Percentiles rank a stretch among this genome's conserved stretches.
phyloP scores from a whole-genome alignment of 805 yeast genomes.

The Suhomyces faveliae region DNA sequence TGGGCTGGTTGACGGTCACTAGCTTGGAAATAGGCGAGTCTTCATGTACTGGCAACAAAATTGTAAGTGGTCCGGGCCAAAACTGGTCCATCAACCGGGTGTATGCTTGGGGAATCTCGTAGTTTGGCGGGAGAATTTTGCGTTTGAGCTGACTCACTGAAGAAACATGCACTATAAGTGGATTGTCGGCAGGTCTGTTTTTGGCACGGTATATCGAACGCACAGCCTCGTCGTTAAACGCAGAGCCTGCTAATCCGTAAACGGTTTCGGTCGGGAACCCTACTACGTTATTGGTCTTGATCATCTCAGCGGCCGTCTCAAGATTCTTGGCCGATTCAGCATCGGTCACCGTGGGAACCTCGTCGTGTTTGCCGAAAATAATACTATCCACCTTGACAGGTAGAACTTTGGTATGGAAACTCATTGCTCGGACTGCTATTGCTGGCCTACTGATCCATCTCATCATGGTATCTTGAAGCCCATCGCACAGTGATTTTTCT shows the following conservation, averaged over 20 bases:
- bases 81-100: slow-evolving; percentile 59
- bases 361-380: slow-evolving; percentile 43
- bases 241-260: slow-evolving; percentile 91
- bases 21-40: slow-evolving; percentile 57
- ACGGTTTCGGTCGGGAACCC: slow-evolving; percentile 98
- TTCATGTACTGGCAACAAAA: slow-evolving; percentile 62
- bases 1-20: slow-evolving; percentile 84
- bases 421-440: slow-evolving; percentile 1
- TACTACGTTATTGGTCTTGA: slow-evolving; percentile 56
- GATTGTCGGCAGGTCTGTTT: slow-evolving; percentile 93
- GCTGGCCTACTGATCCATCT: slow-evolving; percentile 1
- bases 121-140: slow-evolving; percentile 48
- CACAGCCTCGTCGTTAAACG: slow-evolving; percentile 71
- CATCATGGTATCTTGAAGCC: neutral
- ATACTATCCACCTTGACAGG: slow-evolving; percentile 56
- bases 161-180: slow-evolving; percentile 86
- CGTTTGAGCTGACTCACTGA: slow-evolving; percentile 69
- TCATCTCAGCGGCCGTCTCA: slow-evolving; percentile 58
- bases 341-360: slow-evolving; percentile 49
- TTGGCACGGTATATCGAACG: slow-evolving; percentile 79
- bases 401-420: slow-evolving; percentile 38
- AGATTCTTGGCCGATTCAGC: slow-evolving; percentile 51
- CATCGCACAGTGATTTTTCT: neutral
- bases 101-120: slow-evolving; percentile 67
- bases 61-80: slow-evolving; percentile 98